Percentiles rank a stretch among this genome's conserved stretches.
These are phyloP conservation scores for Penicillium parvum DNA, from an alignment of 495 filamentous ascomycete species.

Conservation along the genomic window DNA sequence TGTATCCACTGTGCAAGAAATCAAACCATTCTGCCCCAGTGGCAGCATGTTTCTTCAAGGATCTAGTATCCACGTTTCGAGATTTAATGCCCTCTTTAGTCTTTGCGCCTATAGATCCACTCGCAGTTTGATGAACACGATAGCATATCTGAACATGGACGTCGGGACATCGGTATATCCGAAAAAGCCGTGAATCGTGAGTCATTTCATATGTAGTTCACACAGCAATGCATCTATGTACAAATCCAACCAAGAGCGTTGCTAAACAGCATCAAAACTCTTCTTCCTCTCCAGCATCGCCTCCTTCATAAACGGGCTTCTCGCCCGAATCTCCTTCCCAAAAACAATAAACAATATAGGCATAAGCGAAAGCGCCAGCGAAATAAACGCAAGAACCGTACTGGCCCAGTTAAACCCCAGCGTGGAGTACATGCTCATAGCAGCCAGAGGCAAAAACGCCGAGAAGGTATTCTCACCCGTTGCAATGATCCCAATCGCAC, in stretches of 20 bases:
- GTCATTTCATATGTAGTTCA: background rate
- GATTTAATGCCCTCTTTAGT: no score
- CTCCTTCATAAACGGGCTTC: conserved; percentile 37
- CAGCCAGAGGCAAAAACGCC: conserved; percentile 38
- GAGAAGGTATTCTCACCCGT: conserved; percentile 37
- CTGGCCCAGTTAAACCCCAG: conserved; percentile 45
- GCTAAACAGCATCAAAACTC: conserved; percentile 23
- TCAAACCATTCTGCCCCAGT: conserved; percentile 2
- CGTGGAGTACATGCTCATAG: conserved; percentile 37
- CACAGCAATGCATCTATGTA: background rate
- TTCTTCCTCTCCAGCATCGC: conserved; percentile 27
- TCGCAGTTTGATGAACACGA: no score
- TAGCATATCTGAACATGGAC: no score
- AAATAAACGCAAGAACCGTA: conserved; percentile 36
- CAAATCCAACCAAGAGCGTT: background rate
- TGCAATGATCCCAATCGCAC: conserved; percentile 32
- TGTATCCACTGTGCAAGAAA: background rate
- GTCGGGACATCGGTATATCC: no score
- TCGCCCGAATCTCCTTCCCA: conserved; percentile 25
- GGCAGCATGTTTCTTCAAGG: no score
- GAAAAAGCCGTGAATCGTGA: background rate
- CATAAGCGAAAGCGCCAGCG: conserved; percentile 27
- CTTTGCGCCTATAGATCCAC: no score
- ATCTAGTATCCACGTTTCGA: no score
- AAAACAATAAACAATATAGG: conserved; percentile 30